Evolutionary conservation across 352 stramenopile genomes (phyloP), one percentile per base, ranked within the genome.

Genomic region (Globisporangium middletonii): DNA sequence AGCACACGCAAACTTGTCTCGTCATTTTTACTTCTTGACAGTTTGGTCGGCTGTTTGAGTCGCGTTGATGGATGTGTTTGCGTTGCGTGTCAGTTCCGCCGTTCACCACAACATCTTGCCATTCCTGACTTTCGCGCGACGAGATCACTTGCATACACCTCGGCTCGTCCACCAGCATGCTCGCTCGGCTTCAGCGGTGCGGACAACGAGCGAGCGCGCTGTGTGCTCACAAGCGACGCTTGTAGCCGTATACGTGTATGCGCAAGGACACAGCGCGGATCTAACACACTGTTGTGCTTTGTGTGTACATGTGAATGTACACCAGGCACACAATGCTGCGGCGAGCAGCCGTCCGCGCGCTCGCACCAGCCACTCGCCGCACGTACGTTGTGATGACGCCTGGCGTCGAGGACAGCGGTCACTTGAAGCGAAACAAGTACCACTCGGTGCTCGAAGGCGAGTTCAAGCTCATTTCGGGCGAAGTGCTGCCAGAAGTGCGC

Each of bases 401-500:
- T 37, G 61, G 65, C n/a, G 59, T 55, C 50, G 55, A 55, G 5
- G 62, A 69, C 44, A 60, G 68, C 19, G 63, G 56, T 2, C 55
- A 57, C 33, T 64, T 91, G 42, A 72, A 68, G 41, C 79, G 79
- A 62, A 92, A 92, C 62, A 92, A 89, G 59, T 88, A 92, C 60
- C 63, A 69, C 50, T 86, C 79, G 19, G 64, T 88, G 42, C 54
- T 92, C 2, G 71, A 87, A 33, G 69, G 75, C 35, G 73, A 83
- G 38, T 87, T 92, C 57, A 68, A 67, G 30, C 66, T 92, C 1
- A 72, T 78, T 30, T 68, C 70, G 12, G 80, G 80, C 4, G 73
- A 74, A 23, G 77, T 72, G 45, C 51, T 93, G 23, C 79, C 79
- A 0, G 77, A 93, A 49, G 45, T 90, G 28, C 54, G 51, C 15